A percentile compares a stretch with the other conserved stretches of the same genome.
phyloP scores from a whole-genome alignment of 2,329 filamentous ascomycete genomes.

The Fusarium mangiferae region DNA sequence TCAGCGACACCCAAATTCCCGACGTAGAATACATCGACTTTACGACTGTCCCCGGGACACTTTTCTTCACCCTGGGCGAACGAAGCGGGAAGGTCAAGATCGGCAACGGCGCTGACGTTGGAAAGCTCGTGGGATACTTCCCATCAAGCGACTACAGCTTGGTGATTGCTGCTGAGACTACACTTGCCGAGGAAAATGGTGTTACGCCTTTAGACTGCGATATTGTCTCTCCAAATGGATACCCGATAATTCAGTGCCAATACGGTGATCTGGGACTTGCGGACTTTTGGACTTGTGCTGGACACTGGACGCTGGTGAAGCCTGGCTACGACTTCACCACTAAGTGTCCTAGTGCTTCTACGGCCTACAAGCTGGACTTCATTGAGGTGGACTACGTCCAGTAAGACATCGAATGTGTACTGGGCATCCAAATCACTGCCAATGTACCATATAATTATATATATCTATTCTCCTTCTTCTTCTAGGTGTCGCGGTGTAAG shows the following conservation, averaged over 20 bases:
- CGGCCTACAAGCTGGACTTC: background rate
- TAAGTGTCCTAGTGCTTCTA: background rate
- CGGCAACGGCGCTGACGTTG: background rate
- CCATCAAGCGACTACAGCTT: fast-evolving
- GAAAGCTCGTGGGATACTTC: background rate
- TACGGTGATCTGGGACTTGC: fast-evolving
- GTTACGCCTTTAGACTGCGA: fast-evolving
- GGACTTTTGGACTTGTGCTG: background rate
- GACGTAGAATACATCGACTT: background rate
- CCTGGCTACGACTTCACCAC: background rate
- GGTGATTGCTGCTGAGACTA: fast-evolving
- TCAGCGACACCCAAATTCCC: fast-evolving
- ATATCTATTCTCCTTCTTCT: too few species aligned
- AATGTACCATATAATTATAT: too few species aligned
- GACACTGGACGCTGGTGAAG: background rate
- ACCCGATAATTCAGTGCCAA: background rate
- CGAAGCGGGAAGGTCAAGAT: background rate
- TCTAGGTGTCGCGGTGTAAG: too few species aligned
- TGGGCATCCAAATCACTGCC: too few species aligned
- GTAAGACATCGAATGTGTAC: background rate
- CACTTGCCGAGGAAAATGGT: fast-evolving
- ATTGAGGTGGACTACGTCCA: background rate
- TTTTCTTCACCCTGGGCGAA: background rate
- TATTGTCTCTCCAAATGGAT: too few species aligned
- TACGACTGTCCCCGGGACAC: too few species aligned